Evolutionary conservation across 2,329 filamentous ascomycete species (phyloP), one percentile per base, ranked within the genome.

Genomic region (Hymenoscyphus scutula): DNA sequence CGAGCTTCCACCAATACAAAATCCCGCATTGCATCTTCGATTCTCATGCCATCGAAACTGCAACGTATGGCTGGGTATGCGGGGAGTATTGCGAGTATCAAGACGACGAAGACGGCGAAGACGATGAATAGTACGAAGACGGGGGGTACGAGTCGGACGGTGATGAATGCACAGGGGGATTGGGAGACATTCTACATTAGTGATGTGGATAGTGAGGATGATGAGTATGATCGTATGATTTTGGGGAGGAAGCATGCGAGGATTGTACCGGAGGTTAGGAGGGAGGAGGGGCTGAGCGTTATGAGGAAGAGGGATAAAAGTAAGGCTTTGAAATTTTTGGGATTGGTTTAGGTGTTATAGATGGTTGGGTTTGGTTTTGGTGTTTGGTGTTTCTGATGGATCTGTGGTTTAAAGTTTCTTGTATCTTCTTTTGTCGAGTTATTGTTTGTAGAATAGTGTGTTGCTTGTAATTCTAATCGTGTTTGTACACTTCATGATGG

Each of bases 291-390:
- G 62, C 56, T 56, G 53, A 30, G 13, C 41, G 37, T 58, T 56
- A 57, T 58, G 25, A 59, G 25, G n/a, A 68, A 67, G 54, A 66
- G 67, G 62, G 69, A 69, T 66, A 72, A 67, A 51, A 71, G 69
- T 58, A 77, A 78, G 68, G 76, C 76, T 17, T 61, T 77, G 62
- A 75, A 71, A 64, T 77, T 74, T 74, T 68, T 78, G 51, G 76
- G 76, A 3, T 67, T 74, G 34, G 69, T 69, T 61, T 74, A 62
- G 19, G 41, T 11, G 41, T 32, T 32, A 10, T 7, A 8, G 11
- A 10, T 1, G 10, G 32, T 34, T 34, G 8, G 32, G 3, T 30
- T 29, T 29, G 10, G 4, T 19, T 11, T 57, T 58, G 30, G n/a
- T 23, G 30, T 3, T 25, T 27, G 1, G 11, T 25, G n/a, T 48